Evolutionary conservation across 192 early-diverging fungal species (phyloP).

Genomic region (Spinellus fusiger): DNA sequence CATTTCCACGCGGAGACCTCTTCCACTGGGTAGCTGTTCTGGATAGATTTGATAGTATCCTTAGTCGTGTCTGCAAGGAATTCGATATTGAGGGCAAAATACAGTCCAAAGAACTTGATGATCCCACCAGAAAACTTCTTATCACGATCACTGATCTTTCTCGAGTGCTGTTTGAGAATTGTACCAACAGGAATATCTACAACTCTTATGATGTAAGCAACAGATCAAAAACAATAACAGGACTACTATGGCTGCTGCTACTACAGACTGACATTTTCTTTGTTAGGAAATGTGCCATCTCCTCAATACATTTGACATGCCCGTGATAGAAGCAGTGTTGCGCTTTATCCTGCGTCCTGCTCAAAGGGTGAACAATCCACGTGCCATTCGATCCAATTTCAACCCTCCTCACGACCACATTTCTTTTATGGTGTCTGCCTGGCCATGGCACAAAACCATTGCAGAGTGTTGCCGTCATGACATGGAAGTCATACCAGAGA

Average conservation of each 20-base stretch:
- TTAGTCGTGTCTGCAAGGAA: conserved; percentile 59
- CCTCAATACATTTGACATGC: conserved; percentile 74
- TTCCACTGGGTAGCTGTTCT: conserved; percentile 94
- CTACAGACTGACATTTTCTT: not conserved
- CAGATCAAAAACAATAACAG: not conserved
- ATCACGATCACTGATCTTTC: conserved; percentile 72
- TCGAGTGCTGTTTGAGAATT: conserved; percentile 84
- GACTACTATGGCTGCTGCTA: no score
- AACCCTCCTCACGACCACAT: conserved; percentile 51
- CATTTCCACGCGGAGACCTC: conserved; percentile 83
- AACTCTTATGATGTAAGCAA: conserved; percentile 76
- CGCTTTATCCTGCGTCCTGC: conserved; percentile 82
- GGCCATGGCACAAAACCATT: conserved; percentile 17
- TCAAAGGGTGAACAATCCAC: conserved; percentile 84
- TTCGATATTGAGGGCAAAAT: conserved; percentile 54
- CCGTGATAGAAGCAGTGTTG: conserved; percentile 72
- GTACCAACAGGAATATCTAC: conserved; percentile 92
- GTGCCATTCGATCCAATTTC: conserved; percentile 54
- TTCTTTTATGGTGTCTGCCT: not conserved
- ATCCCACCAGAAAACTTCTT: conserved; percentile 46
- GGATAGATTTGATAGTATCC: conserved; percentile 84
- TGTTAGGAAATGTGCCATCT: conserved; percentile 70
- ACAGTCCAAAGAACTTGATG: conserved; percentile 56
- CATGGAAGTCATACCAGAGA: conserved; percentile 33
- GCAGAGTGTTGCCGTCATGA: conserved; percentile 36